Conservation (phyloP, 352 stramenopile genomes). For the Globisporangium spinosum region DNA sequence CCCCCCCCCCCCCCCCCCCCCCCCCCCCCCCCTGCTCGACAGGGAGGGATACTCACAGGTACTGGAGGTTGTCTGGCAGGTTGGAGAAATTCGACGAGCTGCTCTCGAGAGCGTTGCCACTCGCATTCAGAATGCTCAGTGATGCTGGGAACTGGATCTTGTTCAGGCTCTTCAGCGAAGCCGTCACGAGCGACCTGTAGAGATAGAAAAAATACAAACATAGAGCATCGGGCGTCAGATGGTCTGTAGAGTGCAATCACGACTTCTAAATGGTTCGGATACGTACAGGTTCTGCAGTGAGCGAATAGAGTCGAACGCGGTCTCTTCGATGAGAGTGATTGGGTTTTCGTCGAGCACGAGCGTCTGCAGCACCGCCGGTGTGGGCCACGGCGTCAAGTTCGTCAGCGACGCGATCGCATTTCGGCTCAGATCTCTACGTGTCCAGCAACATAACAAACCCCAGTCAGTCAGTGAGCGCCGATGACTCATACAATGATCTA, state of each 20-base stretch:
- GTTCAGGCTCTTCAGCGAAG: conserved; percentile 41
- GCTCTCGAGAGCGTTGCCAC: conserved; percentile 47
- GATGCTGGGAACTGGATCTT: conserved; percentile 37
- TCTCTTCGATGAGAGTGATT: conserved; percentile 28
- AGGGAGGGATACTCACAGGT: conserved; percentile 36
- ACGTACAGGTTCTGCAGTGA: conserved; percentile 56
- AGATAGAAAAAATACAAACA: not conserved
- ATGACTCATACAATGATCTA: too few relatives aligned
- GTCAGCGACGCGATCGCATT: conserved; percentile 40
- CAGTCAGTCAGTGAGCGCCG: not conserved
- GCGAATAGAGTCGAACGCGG: conserved; percentile 41
- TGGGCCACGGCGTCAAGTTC: conserved; percentile 35
- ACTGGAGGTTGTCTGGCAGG: conserved; percentile 35
- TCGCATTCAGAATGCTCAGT: conserved; percentile 46
- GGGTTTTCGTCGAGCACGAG: conserved; percentile 55
- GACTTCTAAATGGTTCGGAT: not conserved
- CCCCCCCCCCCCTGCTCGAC: too few relatives aligned
- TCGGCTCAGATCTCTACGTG: conserved; percentile 32
- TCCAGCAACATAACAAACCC: not conserved
- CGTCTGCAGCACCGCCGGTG: conserved; percentile 44
- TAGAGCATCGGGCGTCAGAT: not conserved
- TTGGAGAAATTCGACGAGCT: conserved; percentile 45
- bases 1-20: too few relatives aligned
- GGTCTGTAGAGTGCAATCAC: not conserved
- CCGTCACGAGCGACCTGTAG: conserved; percentile 43